Evolutionary conservation across 768 basidiomycete species (phyloP).

Genomic region (Astraeus odoratus): DNA sequence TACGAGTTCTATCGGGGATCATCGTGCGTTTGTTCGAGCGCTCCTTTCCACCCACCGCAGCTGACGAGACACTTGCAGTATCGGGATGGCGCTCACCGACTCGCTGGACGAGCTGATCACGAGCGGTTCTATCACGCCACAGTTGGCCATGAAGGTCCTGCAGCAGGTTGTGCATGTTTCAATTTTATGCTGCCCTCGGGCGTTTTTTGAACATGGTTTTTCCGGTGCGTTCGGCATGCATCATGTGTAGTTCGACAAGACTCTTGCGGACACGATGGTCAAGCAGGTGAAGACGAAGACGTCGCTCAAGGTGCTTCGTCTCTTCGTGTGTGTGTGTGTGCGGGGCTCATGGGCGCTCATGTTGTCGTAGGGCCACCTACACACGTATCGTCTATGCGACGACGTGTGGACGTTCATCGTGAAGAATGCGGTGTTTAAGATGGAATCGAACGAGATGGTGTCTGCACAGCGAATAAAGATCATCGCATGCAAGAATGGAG

Average conservation of each 20-base stretch:
- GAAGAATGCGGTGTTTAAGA: conserved; percentile 88
- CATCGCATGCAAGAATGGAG: conserved; percentile 96
- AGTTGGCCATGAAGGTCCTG: conserved; percentile 97
- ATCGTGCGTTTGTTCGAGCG: conserved; percentile 51
- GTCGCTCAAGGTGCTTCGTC: conserved; percentile 68
- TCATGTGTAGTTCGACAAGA: conserved; percentile 82
- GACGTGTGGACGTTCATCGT: conserved; percentile 99
- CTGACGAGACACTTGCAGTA: conserved; percentile 40
- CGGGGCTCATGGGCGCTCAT: conserved; percentile 2
- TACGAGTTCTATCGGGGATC: conserved; percentile 92
- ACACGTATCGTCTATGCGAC: conserved; percentile 89
- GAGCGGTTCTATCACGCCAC: conserved; percentile 92
- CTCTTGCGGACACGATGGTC: conserved; percentile 85
- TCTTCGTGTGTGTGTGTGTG: conserved; percentile 11
- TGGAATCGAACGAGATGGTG: conserved; percentile 84
- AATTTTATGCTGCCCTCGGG: conserved; percentile 5
- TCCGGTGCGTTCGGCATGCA: not conserved
- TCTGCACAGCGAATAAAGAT: conserved; percentile 83
- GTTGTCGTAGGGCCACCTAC: conserved; percentile 65
- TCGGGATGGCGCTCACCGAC: conserved; percentile 96
- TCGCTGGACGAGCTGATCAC: conserved; percentile 98
- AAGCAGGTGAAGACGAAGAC: conserved; percentile 95
- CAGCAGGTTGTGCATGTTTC: conserved; percentile 64
- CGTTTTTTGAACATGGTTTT: not conserved
- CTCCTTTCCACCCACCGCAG: not conserved